phyloP scores from a whole-genome alignment of 495 filamentous ascomycete species.

The Penicillium ochrochloron region DNA sequence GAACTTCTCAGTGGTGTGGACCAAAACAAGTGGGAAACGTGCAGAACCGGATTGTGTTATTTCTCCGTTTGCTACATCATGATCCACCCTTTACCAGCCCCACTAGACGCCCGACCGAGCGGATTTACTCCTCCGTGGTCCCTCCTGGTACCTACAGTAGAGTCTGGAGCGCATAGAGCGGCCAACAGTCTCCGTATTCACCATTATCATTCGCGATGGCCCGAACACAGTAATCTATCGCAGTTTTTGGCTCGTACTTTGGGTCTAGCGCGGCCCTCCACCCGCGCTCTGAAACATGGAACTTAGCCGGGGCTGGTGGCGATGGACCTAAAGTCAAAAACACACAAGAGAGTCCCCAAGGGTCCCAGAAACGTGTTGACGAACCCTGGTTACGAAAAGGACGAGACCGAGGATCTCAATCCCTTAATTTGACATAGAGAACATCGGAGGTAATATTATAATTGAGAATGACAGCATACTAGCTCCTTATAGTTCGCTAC shows the following conservation, averaged over 20 bases:
- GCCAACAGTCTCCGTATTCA: neutral
- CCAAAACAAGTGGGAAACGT: neutral
- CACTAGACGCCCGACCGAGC: conserved; percentile 1
- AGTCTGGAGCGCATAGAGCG: neutral
- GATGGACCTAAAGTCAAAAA: neutral
- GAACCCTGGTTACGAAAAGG: neutral
- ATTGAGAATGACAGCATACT: neutral
- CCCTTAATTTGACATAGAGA: neutral
- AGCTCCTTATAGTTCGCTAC: neutral
- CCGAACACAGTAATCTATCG: neutral
- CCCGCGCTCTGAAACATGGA: conserved; percentile 12
- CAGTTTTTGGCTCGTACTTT: neutral
- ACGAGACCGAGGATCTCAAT: neutral
- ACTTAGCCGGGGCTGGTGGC: neutral
- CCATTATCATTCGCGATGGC: neutral
- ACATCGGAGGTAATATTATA: neutral
- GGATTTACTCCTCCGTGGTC: neutral
- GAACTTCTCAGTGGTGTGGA: conserved; percentile 9
- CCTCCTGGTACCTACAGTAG: neutral
- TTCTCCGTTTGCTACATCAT: conserved; percentile 10
- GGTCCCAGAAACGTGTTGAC: neutral
- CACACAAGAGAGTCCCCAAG: neutral
- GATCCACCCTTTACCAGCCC: neutral
- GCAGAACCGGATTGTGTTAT: conserved; percentile 13
- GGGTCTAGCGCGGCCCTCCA: neutral